Evolutionary conservation across 345 rosid genomes (phyloP).

Genomic region (Durio zibethinus): DNA sequence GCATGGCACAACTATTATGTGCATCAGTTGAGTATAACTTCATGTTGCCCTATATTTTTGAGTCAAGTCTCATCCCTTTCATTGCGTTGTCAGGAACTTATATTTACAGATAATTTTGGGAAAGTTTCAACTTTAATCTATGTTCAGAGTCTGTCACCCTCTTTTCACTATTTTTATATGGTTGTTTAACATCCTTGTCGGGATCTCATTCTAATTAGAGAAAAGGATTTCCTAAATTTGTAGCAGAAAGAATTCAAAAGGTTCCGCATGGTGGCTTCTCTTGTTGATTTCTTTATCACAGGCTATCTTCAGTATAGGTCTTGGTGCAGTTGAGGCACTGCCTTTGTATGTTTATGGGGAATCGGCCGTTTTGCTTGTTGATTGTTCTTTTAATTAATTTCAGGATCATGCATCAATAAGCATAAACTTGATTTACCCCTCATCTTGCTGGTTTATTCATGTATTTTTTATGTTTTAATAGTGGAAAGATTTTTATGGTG

Average conservation of each 20-base stretch:
- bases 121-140: neutral
- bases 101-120: neutral
- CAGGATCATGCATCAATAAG: neutral
- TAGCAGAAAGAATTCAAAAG: neutral
- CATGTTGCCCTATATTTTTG: neutral
- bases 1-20: neutral
- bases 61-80: neutral
- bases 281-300: neutral
- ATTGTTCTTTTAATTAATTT: neutral
- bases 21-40: neutral
- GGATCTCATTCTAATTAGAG: neutral
- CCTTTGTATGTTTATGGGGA: neutral
- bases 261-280: neutral
- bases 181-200: neutral
- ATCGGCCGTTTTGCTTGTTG: neutral
- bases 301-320: neutral
- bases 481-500: neutral
- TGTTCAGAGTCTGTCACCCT: neutral
- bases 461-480: neutral
- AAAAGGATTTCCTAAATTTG: neutral
- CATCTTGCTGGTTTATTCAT: neutral
- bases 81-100: neutral
- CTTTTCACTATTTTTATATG: neutral
- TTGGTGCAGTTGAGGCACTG: neutral
- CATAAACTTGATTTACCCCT: neutral